phyloP scores from a whole-genome alignment of 208 protist species.

The Wallacemonas sp. region DNA sequence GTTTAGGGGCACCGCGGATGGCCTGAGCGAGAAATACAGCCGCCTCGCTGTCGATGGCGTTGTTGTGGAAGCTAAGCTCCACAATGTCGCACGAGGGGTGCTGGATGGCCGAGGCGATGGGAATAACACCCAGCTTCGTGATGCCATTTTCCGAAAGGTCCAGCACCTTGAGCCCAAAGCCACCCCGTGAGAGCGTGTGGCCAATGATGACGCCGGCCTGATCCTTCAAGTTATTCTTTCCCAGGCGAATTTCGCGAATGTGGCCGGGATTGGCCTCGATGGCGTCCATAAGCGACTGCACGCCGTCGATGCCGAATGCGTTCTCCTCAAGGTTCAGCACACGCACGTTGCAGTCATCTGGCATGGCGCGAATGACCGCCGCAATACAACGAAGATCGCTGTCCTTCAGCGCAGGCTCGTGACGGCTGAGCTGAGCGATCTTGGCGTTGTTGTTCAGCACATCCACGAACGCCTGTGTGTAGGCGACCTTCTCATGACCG shows the following conservation, averaged over 20 bases:
- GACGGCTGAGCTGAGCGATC: slow-evolving; percentile 41
- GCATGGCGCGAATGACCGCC: slow-evolving; percentile 47
- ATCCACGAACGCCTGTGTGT: slow-evolving; percentile 61
- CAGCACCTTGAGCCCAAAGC: slow-evolving; percentile 84
- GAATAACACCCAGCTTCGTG: slow-evolving; percentile 79
- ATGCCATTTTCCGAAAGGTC: slow-evolving; percentile 87
- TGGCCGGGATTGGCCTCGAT: slow-evolving; percentile 72
- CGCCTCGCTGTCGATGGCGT: slow-evolving; percentile 81
- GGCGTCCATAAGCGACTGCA: slow-evolving; percentile 78
- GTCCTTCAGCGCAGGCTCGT: slow-evolving; percentile 63
- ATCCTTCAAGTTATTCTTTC: slow-evolving; percentile 85
- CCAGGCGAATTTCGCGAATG: slow-evolving; percentile 82
- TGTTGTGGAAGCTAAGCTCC: slow-evolving; percentile 89
- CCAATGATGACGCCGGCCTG: slow-evolving; percentile 79
- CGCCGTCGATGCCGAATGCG: slow-evolving; percentile 70
- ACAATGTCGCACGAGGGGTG: slow-evolving; percentile 63
- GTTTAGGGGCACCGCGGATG: slow-evolving; percentile 42
- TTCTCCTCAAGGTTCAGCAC: slow-evolving; percentile 85
- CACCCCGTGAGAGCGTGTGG: slow-evolving; percentile 57
- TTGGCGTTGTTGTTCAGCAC: slow-evolving; percentile 66
- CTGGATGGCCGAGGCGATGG: slow-evolving; percentile 64
- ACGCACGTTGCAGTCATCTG: slow-evolving; percentile 34
- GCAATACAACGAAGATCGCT: slow-evolving; percentile 75
- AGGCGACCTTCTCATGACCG: slow-evolving; percentile 60
- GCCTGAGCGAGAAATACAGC: slow-evolving; percentile 58